Evolutionary conservation across 2,329 filamentous ascomycete species (phyloP).

Genomic region (Alternaria metachromatica): DNA sequence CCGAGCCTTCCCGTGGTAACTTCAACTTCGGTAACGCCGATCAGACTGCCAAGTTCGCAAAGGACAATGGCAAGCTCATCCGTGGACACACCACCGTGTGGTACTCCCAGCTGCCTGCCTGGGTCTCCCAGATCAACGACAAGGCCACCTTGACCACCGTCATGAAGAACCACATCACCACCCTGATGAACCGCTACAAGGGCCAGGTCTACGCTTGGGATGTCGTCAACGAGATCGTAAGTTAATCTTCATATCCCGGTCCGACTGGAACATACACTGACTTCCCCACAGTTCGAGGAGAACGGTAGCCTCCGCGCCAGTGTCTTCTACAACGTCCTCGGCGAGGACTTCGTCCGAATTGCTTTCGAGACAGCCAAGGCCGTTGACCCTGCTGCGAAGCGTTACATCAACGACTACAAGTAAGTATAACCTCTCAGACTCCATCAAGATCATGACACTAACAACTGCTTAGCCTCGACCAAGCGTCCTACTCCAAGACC

Average conservation of each 20-base stretch:
- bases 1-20: constrained; percentile 52
- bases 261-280: background rate
- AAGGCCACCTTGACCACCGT: constrained; percentile 62
- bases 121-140: constrained; percentile 65
- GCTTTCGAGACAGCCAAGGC: constrained; percentile 72
- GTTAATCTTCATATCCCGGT: background rate
- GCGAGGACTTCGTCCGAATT: constrained; percentile 74
- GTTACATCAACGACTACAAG: constrained; percentile 78
- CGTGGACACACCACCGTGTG: constrained; percentile 72
- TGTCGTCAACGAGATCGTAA: constrained; percentile 67
- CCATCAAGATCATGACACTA: constrained; percentile 1
- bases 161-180: constrained; percentile 67
- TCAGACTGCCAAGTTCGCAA: constrained; percentile 62
- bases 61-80: constrained; percentile 65
- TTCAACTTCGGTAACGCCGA: constrained; percentile 64
- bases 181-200: constrained; percentile 65
- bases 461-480: constrained; percentile 64
- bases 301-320: constrained; percentile 65
- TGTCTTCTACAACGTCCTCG: constrained; percentile 72
- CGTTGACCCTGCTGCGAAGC: constrained; percentile 71
- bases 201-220: constrained; percentile 70
- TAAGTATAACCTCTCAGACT: constrained; percentile 17
- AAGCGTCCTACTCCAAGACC: constrained; percentile 66
- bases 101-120: constrained; percentile 61
- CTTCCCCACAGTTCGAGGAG: constrained; percentile 60